Evolutionary conservation across 2,329 filamentous ascomycete species (phyloP).

Genomic region (Diaporthe vaccinii): DNA sequence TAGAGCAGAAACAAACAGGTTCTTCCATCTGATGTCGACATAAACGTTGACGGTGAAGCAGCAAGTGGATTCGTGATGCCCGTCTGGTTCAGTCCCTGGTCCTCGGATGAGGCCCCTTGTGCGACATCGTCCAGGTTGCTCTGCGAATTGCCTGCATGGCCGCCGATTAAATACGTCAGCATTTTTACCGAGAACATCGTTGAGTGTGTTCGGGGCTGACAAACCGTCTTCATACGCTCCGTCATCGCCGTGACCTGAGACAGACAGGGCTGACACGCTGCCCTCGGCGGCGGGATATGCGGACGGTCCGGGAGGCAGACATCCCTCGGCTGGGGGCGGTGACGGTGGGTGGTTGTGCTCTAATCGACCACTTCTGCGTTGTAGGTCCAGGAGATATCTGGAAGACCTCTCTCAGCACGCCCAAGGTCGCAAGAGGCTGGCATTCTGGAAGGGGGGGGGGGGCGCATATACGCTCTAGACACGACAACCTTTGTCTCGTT

Average conservation of each 20-base stretch:
- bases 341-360: slow-evolving; percentile 36
- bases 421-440: slow-evolving; percentile 9
- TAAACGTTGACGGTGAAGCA: slow-evolving; percentile 56
- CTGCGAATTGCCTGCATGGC: not conserved
- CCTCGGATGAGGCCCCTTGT: slow-evolving; percentile 2
- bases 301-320: slow-evolving; percentile 1
- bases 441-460: slow-evolving; percentile 18
- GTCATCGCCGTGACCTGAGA: slow-evolving; percentile 4
- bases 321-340: slow-evolving; percentile 17
- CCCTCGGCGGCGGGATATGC: slow-evolving; percentile 10
- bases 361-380: slow-evolving; percentile 37
- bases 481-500: slow-evolving; percentile 64
- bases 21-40: slow-evolving; percentile 55
- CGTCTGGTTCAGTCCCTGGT: slow-evolving; percentile 23
- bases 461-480: slow-evolving; percentile 55
- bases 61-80: slow-evolving; percentile 58
- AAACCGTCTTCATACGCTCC: slow-evolving; percentile 4
- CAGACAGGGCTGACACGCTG: slow-evolving; percentile 11
- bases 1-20: slow-evolving; percentile 53
- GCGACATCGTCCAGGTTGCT: not conserved
- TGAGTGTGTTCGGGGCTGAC: not conserved
- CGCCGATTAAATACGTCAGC: not conserved
- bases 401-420: slow-evolving; percentile 24
- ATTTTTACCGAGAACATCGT: not conserved
- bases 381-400: slow-evolving; percentile 45